Conservation (phyloP, 345 rosid species). For the Clarkia xantiana region DNA sequence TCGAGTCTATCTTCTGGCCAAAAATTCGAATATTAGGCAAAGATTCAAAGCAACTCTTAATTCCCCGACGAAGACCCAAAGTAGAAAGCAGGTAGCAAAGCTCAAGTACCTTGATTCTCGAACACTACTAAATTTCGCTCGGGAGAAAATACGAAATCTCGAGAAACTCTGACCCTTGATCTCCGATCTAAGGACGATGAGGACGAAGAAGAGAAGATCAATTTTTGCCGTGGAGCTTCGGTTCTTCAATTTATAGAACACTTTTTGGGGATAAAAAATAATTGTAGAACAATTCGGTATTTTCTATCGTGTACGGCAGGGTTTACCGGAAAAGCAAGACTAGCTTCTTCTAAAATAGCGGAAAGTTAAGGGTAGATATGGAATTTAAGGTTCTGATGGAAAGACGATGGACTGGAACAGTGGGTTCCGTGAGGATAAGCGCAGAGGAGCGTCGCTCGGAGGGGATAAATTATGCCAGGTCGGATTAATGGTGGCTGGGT, state of each 20-base stretch:
- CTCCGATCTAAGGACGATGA: too few relatives aligned
- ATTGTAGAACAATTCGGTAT: not conserved
- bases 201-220: not conserved
- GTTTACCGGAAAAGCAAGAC: not conserved
- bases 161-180: too few relatives aligned
- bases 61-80: conserved; percentile 10
- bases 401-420: conserved; percentile 5
- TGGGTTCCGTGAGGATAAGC: not conserved
- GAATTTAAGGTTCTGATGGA: not conserved
- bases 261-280: too few relatives aligned
- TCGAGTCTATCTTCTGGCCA: conserved; percentile 12
- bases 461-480: conserved; percentile 14
- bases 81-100: too few relatives aligned
- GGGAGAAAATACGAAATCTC: too few relatives aligned
- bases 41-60: conserved; percentile 16
- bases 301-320: not conserved
- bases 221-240: too few relatives aligned
- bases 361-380: not conserved
- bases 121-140: too few relatives aligned
- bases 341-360: not conserved
- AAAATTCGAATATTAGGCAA: conserved; percentile 17
- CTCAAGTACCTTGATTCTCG: too few relatives aligned
- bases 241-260: too few relatives aligned
- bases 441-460: not conserved
- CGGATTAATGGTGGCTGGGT: conserved; percentile 13